phyloP scores from a whole-genome alignment of 1,284 basidiomycete genomes.

The Ceratobasidium sp. region DNA sequence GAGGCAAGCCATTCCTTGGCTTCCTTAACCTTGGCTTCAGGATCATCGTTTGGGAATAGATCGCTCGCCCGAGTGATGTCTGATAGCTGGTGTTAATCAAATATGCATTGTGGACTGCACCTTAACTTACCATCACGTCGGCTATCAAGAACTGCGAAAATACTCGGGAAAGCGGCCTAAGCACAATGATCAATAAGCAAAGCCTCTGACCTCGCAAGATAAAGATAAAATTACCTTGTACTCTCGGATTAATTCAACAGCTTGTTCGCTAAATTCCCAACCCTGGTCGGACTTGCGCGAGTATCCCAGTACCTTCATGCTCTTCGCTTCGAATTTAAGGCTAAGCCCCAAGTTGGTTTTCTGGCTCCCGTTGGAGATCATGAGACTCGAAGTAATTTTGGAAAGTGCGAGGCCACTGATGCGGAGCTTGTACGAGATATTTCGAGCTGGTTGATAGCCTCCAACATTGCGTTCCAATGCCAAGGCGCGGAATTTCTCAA shows the following conservation, averaged over 20 bases:
- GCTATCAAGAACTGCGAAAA: slow-evolving; percentile 75
- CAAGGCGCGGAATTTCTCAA: slow-evolving; percentile 67
- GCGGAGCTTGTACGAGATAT: slow-evolving; percentile 71
- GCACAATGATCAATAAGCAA: background rate
- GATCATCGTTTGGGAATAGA: slow-evolving; percentile 67
- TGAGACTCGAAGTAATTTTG: slow-evolving; percentile 91
- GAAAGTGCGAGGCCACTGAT: slow-evolving; percentile 80
- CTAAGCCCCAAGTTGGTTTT: slow-evolving; percentile 93
- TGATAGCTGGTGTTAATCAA: slow-evolving; percentile 47
- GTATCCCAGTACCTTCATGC: slow-evolving; percentile 95
- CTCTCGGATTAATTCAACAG: slow-evolving; percentile 79
- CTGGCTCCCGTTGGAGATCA: slow-evolving; percentile 79
- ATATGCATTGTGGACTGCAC: background rate
- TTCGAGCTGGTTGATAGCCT: slow-evolving; percentile 78
- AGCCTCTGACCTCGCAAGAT: background rate
- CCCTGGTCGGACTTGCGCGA: slow-evolving; percentile 81
- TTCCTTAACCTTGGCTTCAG: slow-evolving; percentile 77
- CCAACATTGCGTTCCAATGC: slow-evolving; percentile 54
- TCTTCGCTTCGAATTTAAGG: slow-evolving; percentile 96
- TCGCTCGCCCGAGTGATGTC: slow-evolving; percentile 79
- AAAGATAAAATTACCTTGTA: slow-evolving; percentile 67
- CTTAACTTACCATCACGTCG: slow-evolving; percentile 66
- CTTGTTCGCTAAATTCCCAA: slow-evolving; percentile 95
- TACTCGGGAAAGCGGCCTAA: slow-evolving; percentile 77
- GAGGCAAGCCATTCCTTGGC: slow-evolving; percentile 87